Evolutionary conservation across 371 early-diverging fungal genomes (phyloP), one percentile per base, ranked within the genome.

Genomic region (Umbelopsis sp.): DNA sequence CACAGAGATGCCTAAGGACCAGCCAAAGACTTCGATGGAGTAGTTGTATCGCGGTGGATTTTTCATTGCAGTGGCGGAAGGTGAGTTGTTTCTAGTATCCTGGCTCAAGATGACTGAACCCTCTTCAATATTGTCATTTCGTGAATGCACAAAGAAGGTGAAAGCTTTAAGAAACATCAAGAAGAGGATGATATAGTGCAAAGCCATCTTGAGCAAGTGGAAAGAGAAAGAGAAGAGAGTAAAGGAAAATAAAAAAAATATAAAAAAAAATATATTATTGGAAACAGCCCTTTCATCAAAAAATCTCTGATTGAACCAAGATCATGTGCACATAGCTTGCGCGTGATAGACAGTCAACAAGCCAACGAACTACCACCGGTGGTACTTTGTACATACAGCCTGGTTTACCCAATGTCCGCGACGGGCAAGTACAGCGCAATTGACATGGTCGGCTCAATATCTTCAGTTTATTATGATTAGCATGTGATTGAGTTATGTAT

Each of bases 131-230:
- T 9, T 35, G 57, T 29, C 29, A 32, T 35, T 24, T 29, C 57
- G 37, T 35, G 57, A 57, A 16, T 57, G 57, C 37, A 35, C 57
- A 29, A 57, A 57, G 35, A 57, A 57, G 22, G 57, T 57, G 18
- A 57, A 37, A 57, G 35, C 57, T 57, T 57, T 57, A 32, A 57
- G 57, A 38, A 57, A 57, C 35, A 57, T n/a, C 29, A 57, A 35
- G 29, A 57, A 57, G 57, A 57, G 57, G 35, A 57, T 57, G 57
- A 57, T 57, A 35, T 57, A 57, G 57, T 57, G 57, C 35, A 57
- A n/a, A 57, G 57, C 57, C 57, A 57, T 57, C 57, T 57, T 25
- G 57, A 57, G 57, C 35, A 16, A 35, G 35, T 35, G 12, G 57
- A 18, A 35, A 35, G 35, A 57, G 7, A 32, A 5, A 29, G 35